phyloP scores from a whole-genome alignment of 805 yeast species.

The Candida namnaoensis region DNA sequence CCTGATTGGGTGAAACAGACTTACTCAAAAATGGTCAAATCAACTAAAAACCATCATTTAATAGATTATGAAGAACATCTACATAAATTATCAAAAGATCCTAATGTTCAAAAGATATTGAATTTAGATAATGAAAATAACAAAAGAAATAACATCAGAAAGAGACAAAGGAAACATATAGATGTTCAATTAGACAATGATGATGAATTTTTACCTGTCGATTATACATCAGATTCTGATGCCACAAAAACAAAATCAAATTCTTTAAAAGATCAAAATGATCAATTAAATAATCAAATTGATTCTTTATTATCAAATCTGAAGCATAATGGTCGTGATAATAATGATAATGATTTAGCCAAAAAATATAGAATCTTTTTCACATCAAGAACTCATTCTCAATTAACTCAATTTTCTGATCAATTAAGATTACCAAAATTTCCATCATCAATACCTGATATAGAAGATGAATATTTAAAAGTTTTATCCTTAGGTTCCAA shows the following conservation, averaged over 20 bases:
- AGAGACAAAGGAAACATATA: slow-evolving; percentile 11
- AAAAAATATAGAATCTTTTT: slow-evolving; percentile 47
- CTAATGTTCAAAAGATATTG: slow-evolving; percentile 3
- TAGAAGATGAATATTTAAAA: slow-evolving; percentile 44
- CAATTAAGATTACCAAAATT: slow-evolving; percentile 59
- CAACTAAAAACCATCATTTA: slow-evolving; percentile 15
- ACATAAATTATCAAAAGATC: slow-evolving; percentile 16
- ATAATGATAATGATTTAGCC: slow-evolving; percentile 13
- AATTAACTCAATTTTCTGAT: slow-evolving; percentile 67
- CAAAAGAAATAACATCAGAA: slow-evolving; percentile 1
- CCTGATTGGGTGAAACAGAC: slow-evolving; percentile 61
- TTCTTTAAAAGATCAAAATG: slow-evolving; percentile 18
- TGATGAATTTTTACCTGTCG: slow-evolving; percentile 32
- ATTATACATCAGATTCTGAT: slow-evolving; percentile 22
- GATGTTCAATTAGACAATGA: slow-evolving; percentile 25
- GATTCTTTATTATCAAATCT: slow-evolving; percentile 35
- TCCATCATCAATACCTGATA: slow-evolving; percentile 45
- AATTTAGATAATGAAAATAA: slow-evolving; percentile 5
- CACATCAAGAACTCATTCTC: slow-evolving; percentile 89
- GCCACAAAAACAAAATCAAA: slow-evolving; percentile 1
- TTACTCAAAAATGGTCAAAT: slow-evolving; percentile 18
- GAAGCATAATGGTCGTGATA: too few relatives aligned
- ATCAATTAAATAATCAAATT: slow-evolving; percentile 37
- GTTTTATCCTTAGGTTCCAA: slow-evolving; percentile 75
- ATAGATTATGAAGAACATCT: slow-evolving; percentile 27